phyloP scores from a whole-genome alignment of 495 filamentous ascomycete genomes.

The Lasiosphaeria miniovina region DNA sequence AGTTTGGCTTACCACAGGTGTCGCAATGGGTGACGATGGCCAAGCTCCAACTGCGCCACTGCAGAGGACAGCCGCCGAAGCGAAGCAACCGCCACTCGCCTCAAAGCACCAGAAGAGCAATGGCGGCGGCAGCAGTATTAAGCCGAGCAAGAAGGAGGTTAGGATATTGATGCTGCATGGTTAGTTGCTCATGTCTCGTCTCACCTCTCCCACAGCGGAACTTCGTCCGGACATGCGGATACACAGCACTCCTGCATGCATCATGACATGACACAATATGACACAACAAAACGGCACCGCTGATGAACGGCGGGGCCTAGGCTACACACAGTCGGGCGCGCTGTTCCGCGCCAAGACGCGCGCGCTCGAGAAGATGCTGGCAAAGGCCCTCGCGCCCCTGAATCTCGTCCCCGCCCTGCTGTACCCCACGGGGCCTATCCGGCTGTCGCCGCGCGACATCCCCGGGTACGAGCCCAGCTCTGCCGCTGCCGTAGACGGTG shows the following conservation, averaged over 20 bases:
- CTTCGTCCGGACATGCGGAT: too few species aligned
- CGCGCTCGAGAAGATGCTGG: conserved; percentile 76
- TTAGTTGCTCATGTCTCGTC: conserved; percentile 15
- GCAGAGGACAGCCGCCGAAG: neutral
- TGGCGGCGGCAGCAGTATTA: conserved; percentile 6
- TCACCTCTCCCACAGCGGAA: neutral
- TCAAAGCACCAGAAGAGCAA: conserved; percentile 7
- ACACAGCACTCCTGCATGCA: neutral
- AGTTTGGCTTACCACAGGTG: neutral
- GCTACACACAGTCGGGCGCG: conserved; percentile 88
- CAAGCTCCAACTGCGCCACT: neutral
- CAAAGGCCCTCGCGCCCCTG: conserved; percentile 63
- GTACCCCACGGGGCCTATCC: conserved; percentile 62
- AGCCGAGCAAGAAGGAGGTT: conserved; percentile 33
- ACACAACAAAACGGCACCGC: neutral
- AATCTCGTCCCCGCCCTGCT: conserved; percentile 54
- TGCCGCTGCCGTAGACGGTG: conserved; percentile 28
- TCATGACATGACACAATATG: conserved; percentile 1
- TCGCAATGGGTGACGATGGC: conserved; percentile 13
- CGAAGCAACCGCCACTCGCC: neutral
- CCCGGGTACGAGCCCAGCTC: conserved; percentile 56
- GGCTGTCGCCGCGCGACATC: conserved; percentile 64
- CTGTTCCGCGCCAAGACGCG: conserved; percentile 87
- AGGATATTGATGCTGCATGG: conserved; percentile 60
- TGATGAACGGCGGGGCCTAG: conserved; percentile 23